Conservation (phyloP, 768 basidiomycete genomes). For the Boletales sp. region DNA sequence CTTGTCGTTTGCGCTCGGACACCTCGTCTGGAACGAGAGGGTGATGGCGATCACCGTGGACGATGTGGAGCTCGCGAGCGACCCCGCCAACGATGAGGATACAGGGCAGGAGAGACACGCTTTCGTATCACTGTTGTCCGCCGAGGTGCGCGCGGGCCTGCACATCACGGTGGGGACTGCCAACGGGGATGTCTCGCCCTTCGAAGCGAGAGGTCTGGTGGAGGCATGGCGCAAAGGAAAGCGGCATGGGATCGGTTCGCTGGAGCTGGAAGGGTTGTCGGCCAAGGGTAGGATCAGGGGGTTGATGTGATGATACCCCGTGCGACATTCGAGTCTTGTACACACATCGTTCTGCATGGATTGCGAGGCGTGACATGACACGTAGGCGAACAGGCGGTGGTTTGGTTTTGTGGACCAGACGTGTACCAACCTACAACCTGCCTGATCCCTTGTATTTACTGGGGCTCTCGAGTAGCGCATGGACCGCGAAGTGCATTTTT, state of each 20-base stretch:
- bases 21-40: conserved; percentile 70
- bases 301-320: conserved; percentile 9
- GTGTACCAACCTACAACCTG: no score
- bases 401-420: no score
- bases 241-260: conserved; percentile 22
- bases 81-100: conserved; percentile 25
- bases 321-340: no score
- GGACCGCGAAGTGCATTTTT: no score
- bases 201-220: conserved; percentile 71
- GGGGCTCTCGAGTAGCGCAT: no score
- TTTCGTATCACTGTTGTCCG: conserved; percentile 47
- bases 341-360: no score
- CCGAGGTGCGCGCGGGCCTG: conserved; percentile 46
- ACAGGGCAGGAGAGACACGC: conserved; percentile 35
- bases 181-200: conserved; percentile 45
- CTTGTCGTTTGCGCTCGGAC: conserved; percentile 58
- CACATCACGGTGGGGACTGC: conserved; percentile 89
- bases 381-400: no score
- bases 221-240: conserved; percentile 45
- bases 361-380: no score
- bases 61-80: conserved; percentile 41
- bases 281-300: conserved; percentile 32
- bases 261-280: conserved; percentile 27
- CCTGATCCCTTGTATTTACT: no score
- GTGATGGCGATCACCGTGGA: conserved; percentile 81